phyloP scores from a whole-genome alignment of 2,329 filamentous ascomycete genomes.

The Eutypella sp. region DNA sequence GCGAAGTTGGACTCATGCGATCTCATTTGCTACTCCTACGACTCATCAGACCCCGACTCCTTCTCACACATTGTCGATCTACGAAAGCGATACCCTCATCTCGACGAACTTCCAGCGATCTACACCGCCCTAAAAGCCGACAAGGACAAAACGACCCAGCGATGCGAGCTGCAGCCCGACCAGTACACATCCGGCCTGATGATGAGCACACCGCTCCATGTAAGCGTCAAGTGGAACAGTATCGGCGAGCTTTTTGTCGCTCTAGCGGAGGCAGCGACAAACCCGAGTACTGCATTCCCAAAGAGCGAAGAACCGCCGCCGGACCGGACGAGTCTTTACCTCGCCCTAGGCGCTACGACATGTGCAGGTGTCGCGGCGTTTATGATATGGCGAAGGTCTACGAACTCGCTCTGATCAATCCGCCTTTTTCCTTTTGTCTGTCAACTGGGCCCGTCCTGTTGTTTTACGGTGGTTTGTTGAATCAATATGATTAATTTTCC shows the following conservation, averaged over 20 bases:
- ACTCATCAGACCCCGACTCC: constrained; percentile 93
- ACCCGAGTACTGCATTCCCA: constrained; percentile 82
- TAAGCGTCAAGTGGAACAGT: constrained; percentile 89
- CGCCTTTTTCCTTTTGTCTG: constrained; percentile 3
- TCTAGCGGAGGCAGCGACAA: constrained; percentile 86
- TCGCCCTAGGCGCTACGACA: constrained; percentile 71
- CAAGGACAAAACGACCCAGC: constrained; percentile 92
- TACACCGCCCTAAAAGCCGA: constrained; percentile 95
- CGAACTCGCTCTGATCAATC: constrained; percentile 33
- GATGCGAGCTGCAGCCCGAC: constrained; percentile 85
- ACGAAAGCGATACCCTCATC: constrained; percentile 70
- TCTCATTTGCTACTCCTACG: constrained; percentile 90
- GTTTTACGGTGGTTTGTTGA: no score
- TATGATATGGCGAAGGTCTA: constrained; percentile 60
- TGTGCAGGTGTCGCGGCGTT: constrained; percentile 59
- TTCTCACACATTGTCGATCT: constrained; percentile 87
- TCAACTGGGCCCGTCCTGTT: background rate
- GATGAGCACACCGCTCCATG: constrained; percentile 89
- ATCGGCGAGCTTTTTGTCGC: constrained; percentile 92
- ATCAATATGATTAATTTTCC: constrained; percentile 10
- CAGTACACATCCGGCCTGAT: constrained; percentile 80
- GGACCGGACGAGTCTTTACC: constrained; percentile 79
- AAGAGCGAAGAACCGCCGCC: constrained; percentile 81
- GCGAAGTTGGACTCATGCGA: constrained; percentile 89
- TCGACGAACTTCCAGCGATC: constrained; percentile 85